Evolutionary conservation across 1,139 yeast genomes (phyloP), one percentile per base, ranked within the genome.

Genomic region (Blastobotrys raffinosifermentans): DNA sequence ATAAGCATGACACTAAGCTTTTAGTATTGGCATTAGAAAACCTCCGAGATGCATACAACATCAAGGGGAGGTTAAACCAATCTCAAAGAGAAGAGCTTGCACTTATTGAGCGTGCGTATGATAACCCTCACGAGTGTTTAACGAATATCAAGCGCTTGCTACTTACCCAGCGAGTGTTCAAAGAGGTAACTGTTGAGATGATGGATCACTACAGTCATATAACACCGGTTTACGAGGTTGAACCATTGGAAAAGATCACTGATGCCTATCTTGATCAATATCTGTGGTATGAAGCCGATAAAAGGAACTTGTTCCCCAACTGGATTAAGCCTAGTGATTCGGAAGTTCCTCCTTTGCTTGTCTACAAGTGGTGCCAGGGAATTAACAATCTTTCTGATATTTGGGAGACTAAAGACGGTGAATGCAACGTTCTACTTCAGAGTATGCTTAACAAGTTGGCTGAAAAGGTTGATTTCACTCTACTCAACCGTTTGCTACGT

Each of bases 241-340:
- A 89, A 55, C 96, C 97, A 0, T 64, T 87, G 35, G 99, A 93
- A 57, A 91, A 89, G 56, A 86, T 93, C 40, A 87, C 96, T 0
- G 99, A 93, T 64, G 96, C 97, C 0, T 93, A 91, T 53, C 64
- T 93, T 32, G 98, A 91, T 56, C 98, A 91, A 53, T 93, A 89
- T 52, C 66, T 93, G 37, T 91, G 97, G 96, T 91, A 83, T 58
- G 97, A 91, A 59, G 91, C 94, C 4, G 96, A 86, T 37, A 80
- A 83, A 52, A 66, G 96, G 40, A 77, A 80, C 14, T 64, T 93
- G 26, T 93, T 93, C 61, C 99, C 99, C 3, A 81, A 81, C 54
- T 93, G 98, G 98, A 71, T 91, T 32, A 91, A 93, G 56, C 98
- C 99, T 4, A 79, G 85, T 48, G 98, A 91, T 53, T 77, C 86